Base-by-base conservation (phyloP, 2,329 filamentous ascomycete genomes). In the Fusarium siculi region DNA sequence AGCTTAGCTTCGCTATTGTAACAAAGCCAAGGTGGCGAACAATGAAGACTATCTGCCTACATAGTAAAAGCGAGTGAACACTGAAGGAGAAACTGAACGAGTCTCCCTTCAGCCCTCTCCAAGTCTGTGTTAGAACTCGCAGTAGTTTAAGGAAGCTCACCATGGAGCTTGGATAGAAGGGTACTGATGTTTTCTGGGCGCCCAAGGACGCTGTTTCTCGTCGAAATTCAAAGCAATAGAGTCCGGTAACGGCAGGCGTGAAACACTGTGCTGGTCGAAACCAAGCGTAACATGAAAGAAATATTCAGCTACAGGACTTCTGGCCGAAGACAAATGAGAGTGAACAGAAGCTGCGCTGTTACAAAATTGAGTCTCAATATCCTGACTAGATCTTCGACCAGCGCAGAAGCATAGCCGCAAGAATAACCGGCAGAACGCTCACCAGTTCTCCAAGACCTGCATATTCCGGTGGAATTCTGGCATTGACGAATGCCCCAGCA, bases 401-500 rank as follows among this genome's bases (percentile, higher is more conserved):
- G 18, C 75, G 76, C 36, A 78, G 56, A 36, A 78, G 70, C 16
- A 78, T 66, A 7, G 76, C 76, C 0, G 77, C 77, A 56, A 70
- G 56, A 73, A 94, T 87, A 7, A 95, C 92, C 0, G 93, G 93
- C 77, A 93, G 64, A 0, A 95, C 90, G 75, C 93, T 94, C 1
- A 93, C 91, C 37, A 95, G 78, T 82, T 95, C 93, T 0, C 93
- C 93, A 14, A 94, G 76, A 0, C 91, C 92, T 0, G 92, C 92
- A 84, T 87, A 93, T 70, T 86, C 82, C 0, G 91, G 91, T 21
- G 88, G 87, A 42, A 88, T 86, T 11, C 85, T 80, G 14, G 78
- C 82, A 10, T 80, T 74, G 5, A 91, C 89, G 77, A 93, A 91
- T 0, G 88, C 91, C 0, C 93, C 93, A 0, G 88, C 86, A 2